Base-by-base conservation (phyloP, 2,329 filamentous ascomycete genomes). In the Botrytis hyacinthi region DNA sequence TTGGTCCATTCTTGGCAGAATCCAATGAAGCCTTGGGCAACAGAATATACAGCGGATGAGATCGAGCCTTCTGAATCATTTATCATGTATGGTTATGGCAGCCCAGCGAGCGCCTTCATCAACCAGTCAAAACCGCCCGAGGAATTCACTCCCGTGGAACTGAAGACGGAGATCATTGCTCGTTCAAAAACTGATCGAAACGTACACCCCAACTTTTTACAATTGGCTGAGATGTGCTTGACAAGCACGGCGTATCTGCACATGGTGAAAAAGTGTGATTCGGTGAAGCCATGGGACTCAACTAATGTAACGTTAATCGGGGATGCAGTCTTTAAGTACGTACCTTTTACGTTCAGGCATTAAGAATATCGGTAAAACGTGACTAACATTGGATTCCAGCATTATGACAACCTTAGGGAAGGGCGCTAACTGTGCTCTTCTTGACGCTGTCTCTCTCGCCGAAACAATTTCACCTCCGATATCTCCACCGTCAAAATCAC, bases 71-170 rank as follows among this genome's bases (percentile, higher is more conserved):
- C 78, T n/a, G 78, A 79, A 63, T 79, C 78, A 1, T 80, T 77
- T 65, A 79, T 80, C 48, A 80, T 79, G 78, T 77, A 78, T 42
- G 78, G 78, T 3, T 76, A 77, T 20, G 78, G 78, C 1, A 75
- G 74, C 68, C 76, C 77, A 16, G 40, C 74, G 7, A 29, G 44
- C 26, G 70, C 75, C 35, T 80, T 80, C 40, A 51, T 71, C 26
- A 79, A 80, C 70, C 73, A 75, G n/a, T 72, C 71, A 16, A 79
- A 78, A 66, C 72, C 72, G 12, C 75, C 76, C 0, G 35, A 32
- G 20, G 61, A 77, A 42, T 72, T 80, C 8, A 72, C 77, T 1
- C 69, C 75, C 4, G 66, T 66, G n/a, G 78, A 79, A 71, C 69
- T 80, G 20, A 79, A 79, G 71, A 71, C 51, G 5, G 78, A 80